Conservation (phyloP, 805 yeast species). For the Yarrowia sp. region DNA sequence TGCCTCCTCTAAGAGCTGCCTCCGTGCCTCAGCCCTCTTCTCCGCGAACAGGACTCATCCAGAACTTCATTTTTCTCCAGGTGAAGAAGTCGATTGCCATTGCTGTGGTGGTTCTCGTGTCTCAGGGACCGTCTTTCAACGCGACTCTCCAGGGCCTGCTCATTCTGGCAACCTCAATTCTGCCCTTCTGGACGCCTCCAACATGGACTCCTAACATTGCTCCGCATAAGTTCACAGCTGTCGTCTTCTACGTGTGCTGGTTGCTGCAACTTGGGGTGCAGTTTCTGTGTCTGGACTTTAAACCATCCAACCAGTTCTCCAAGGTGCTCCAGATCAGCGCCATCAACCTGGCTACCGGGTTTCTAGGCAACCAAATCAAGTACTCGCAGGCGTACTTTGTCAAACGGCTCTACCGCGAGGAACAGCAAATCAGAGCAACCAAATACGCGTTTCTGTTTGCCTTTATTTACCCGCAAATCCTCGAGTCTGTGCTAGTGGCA, state of each 20-base stretch:
- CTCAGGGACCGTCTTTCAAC: background rate
- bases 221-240: conserved; percentile 3
- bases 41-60: background rate
- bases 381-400: conserved; percentile 16
- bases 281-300: background rate
- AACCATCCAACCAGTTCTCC: background rate
- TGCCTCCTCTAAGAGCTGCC: too few species aligned
- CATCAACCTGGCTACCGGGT: background rate
- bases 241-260: conserved; percentile 4
- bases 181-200: background rate
- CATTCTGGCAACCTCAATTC: background rate
- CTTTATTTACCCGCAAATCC: background rate
- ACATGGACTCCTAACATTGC: background rate
- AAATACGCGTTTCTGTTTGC: background rate
- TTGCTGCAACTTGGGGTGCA: background rate
- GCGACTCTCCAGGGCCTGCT: background rate
- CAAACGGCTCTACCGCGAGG: background rate
- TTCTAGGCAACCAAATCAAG: conserved; percentile 1
- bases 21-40: background rate
- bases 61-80: background rate
- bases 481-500: background rate
- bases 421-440: background rate
- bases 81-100: background rate
- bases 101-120: background rate
- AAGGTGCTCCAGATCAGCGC: background rate